A percentile compares a stretch with the other conserved stretches of the same genome.
These are phyloP conservation scores for Penicillium sp. DNA, from an alignment of 2,329 filamentous ascomycete species.

Conservation along the genomic window DNA sequence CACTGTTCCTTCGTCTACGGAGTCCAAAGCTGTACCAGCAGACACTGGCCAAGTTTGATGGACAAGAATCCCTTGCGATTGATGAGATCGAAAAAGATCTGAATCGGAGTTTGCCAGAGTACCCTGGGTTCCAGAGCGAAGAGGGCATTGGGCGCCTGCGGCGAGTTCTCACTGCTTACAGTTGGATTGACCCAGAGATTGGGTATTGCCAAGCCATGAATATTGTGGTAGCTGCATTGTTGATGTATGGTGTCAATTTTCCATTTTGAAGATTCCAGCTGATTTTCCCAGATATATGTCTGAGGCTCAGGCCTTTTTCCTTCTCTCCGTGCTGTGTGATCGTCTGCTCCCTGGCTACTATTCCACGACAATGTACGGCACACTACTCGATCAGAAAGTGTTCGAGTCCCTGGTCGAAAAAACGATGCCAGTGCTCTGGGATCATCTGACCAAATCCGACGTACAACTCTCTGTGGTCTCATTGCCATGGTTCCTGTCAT, in stretches of 20 bases:
- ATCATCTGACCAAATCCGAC: conserved; percentile 93
- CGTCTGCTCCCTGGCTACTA: conserved; percentile 94
- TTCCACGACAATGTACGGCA: conserved; percentile 98
- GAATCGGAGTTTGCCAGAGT: conserved; percentile 93
- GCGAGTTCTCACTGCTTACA: conserved; percentile 91
- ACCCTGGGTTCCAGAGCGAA: conserved; percentile 93
- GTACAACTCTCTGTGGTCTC: conserved; percentile 97
- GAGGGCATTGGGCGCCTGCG: conserved; percentile 88
- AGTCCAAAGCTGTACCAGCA: conserved; percentile 79
- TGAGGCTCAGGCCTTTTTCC: conserved; percentile 90
- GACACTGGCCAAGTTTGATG: conserved; percentile 76
- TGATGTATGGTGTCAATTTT: conserved; percentile 60
- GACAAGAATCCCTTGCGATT: conserved; percentile 86
- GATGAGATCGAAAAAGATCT: conserved; percentile 99
- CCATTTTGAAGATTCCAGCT: conserved; percentile 10
- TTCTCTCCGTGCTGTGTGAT: conserved; percentile 87
- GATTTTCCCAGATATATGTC: conserved; percentile 73
- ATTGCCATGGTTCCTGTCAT: conserved; percentile 92
- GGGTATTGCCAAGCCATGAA: conserved; percentile 99
- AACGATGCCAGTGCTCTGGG: conserved; percentile 98
- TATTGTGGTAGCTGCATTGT: conserved; percentile 92
- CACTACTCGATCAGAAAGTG: conserved; percentile 90
- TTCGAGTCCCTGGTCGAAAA: conserved; percentile 98
- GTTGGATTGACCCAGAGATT: conserved; percentile 92
- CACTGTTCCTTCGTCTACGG: conserved; percentile 80